Conservation (phyloP, 805 yeast species). For the Hanseniaspora thailandica region DNA sequence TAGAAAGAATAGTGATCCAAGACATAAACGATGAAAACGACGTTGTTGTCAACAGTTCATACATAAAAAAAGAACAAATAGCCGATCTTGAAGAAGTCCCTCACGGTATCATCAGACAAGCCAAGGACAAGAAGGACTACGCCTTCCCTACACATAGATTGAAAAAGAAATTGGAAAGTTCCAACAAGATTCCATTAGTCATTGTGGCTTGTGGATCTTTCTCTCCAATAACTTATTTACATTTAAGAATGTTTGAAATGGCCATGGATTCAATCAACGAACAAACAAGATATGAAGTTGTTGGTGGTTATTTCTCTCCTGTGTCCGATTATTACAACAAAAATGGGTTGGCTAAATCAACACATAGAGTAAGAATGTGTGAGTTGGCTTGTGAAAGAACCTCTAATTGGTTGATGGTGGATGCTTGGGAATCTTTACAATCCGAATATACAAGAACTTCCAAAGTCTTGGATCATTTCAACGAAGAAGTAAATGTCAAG, state of each 20-base stretch:
- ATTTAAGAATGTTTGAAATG: constrained; percentile 97
- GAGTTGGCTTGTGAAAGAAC: constrained; percentile 96
- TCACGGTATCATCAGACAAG: constrained; percentile 82
- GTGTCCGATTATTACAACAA: constrained; percentile 87
- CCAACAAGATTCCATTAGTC: constrained; percentile 75
- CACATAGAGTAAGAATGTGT: constrained; percentile 93
- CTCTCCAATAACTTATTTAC: constrained; percentile 89
- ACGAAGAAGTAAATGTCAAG: constrained; percentile 83
- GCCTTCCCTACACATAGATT: constrained; percentile 80
- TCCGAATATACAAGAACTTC: constrained; percentile 88
- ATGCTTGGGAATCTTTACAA: constrained; percentile 96
- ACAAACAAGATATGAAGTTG: constrained; percentile 84
- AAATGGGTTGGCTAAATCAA: constrained; percentile 80
- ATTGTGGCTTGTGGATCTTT: constrained; percentile 96
- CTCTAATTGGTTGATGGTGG: constrained; percentile 95
- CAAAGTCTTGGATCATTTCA: constrained; percentile 88
- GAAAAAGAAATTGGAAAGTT: constrained; percentile 55
- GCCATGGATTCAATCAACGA: constrained; percentile 88
- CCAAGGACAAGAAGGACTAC: constrained; percentile 56
- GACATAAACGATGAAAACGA: constrained; percentile 66
- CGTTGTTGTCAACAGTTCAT: constrained; percentile 26
- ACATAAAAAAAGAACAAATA: constrained; percentile 44
- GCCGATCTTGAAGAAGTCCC: constrained; percentile 97
- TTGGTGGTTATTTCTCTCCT: constrained; percentile 94
- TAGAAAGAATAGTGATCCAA: constrained; percentile 68